A percentile compares a stretch with the other conserved stretches of the same genome.
Evolutionary conservation across 805 yeast genomes (phyloP).

Genomic region (Ogataea chonburiensis): DNA sequence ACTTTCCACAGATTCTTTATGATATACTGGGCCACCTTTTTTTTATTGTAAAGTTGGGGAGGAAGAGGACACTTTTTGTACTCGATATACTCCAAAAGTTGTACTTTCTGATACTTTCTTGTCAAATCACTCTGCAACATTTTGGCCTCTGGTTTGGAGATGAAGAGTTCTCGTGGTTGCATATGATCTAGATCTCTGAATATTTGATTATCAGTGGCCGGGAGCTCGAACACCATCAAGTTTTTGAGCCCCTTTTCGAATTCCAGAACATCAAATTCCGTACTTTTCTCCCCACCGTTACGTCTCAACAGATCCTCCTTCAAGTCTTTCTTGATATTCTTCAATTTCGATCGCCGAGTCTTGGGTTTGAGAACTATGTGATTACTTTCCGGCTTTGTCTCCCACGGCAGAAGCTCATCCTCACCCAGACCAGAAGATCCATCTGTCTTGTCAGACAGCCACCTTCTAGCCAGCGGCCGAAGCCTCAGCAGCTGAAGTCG

Average conservation of each 20-base stretch:
- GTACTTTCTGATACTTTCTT: constrained; percentile 24
- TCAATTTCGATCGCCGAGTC: constrained; percentile 24
- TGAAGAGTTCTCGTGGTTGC: constrained; percentile 23
- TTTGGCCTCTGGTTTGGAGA: constrained; percentile 25
- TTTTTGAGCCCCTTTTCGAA: constrained; percentile 30
- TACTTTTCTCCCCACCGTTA: constrained; percentile 1
- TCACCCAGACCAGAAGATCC: background rate
- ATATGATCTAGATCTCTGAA: constrained; percentile 28
- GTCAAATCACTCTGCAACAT: constrained; percentile 22
- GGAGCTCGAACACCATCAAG: constrained; percentile 31
- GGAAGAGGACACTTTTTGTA: constrained; percentile 10
- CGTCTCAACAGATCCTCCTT: constrained; percentile 5
- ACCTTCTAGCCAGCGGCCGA: constrained; percentile 1
- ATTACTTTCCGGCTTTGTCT: constrained; percentile 4
- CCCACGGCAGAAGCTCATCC: constrained; percentile 15
- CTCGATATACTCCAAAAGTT: constrained; percentile 24
- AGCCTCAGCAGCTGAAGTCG: background rate
- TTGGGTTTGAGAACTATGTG: constrained; percentile 31
- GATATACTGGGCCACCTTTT: constrained; percentile 21
- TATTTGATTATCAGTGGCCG: constrained; percentile 25
- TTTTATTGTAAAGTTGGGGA: constrained; percentile 19
- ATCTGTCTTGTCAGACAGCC: constrained; percentile 5
- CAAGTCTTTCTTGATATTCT: constrained; percentile 15
- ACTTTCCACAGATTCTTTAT: constrained; percentile 30
- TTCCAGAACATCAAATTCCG: constrained; percentile 25